A percentile compares a stretch with the other conserved stretches of the same genome.
Evolutionary conservation across 164 flowering plant species (phyloP).

Genomic region (Buxus sempervirens): DNA sequence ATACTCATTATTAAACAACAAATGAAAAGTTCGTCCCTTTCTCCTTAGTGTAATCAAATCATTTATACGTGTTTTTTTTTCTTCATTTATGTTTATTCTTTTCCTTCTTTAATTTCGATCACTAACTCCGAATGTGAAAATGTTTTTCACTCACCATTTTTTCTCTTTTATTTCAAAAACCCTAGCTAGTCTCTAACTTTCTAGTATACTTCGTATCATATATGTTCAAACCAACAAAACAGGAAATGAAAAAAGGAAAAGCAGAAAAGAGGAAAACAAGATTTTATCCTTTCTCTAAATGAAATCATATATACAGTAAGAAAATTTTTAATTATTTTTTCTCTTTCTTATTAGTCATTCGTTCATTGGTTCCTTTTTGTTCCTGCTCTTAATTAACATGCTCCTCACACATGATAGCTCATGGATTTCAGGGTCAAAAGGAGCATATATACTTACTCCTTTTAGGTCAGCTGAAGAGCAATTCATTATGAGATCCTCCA

Average conservation of each 20-base stretch:
- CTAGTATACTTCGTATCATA: neutral
- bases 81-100: no score
- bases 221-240: neutral
- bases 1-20: no score
- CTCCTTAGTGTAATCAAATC: no score
- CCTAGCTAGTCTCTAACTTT: no score
- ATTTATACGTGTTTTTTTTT: no score
- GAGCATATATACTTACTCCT: slow-evolving; percentile 51
- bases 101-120: slow-evolving; percentile 1
- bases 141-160: no score
- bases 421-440: slow-evolving; percentile 63
- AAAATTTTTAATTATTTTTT: neutral
- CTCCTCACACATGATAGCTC: slow-evolving; percentile 22
- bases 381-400: neutral
- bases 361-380: neutral
- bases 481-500: slow-evolving; percentile 84
- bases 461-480: slow-evolving; percentile 81
- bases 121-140: neutral
- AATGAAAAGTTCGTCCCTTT: no score
- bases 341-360: slow-evolving; percentile 3
- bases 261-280: no score
- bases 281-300: neutral
- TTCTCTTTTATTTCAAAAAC: slow-evolving; percentile 5
- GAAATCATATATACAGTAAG: no score
- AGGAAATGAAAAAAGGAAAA: slow-evolving; percentile 19